Conservation (phyloP, 345 rosid species). For the Durio zibethinus region DNA sequence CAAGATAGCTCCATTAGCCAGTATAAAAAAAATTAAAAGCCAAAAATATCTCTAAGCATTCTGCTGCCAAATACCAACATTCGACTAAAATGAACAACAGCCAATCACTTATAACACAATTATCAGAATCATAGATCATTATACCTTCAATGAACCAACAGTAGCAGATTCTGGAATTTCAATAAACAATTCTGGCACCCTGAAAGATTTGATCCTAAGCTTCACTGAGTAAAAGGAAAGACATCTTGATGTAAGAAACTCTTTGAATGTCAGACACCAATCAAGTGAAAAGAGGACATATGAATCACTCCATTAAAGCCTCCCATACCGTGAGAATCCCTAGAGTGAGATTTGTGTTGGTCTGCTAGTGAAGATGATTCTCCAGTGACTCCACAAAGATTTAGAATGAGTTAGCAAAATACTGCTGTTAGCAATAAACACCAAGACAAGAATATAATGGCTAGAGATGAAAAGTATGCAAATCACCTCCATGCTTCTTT, state of each 20-base stretch:
- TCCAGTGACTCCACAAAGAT: conserved; percentile 36
- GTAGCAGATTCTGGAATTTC: conserved; percentile 91
- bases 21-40: not conserved
- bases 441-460: not conserved
- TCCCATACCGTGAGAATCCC: conserved; percentile 74
- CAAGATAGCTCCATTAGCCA: not conserved
- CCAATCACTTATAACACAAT: conserved; percentile 15
- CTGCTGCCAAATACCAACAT: conserved; percentile 1
- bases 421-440: not conserved
- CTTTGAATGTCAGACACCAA: conserved; percentile 31
- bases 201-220: conserved; percentile 88
- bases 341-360: conserved; percentile 44
- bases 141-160: conserved; percentile 86
- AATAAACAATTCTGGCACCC: conserved; percentile 86
- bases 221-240: conserved; percentile 60
- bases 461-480: conserved; percentile 3
- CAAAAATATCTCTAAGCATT: not conserved
- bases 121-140: conserved; percentile 3
- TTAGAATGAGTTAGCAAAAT: conserved; percentile 2
- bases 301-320: conserved; percentile 33
- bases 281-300: conserved; percentile 25
- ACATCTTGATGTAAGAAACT: conserved; percentile 28
- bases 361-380: conserved; percentile 43
- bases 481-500: conserved; percentile 47
- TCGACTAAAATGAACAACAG: not conserved